Percentiles rank a stretch among this genome's conserved stretches.
phyloP scores from a whole-genome alignment of 768 basidiomycete genomes.

The Rickenella mellea region DNA sequence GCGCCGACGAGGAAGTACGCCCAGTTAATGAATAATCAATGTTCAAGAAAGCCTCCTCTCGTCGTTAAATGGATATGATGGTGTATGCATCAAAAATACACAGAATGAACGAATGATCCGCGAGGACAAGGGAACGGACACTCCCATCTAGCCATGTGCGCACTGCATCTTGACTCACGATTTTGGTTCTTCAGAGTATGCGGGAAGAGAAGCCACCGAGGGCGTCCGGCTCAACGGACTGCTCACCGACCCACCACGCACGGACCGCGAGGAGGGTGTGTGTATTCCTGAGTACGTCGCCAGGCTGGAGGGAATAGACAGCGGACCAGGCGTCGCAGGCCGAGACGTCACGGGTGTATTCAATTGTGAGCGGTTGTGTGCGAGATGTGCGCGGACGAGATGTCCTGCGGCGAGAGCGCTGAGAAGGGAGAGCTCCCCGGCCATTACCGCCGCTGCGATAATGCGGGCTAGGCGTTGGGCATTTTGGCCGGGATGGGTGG shows the following conservation, averaged over 20 bases:
- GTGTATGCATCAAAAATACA: no score
- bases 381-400: constrained; percentile 86
- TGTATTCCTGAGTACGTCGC: constrained; percentile 15
- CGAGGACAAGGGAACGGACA: no score
- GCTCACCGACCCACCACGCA: background rate
- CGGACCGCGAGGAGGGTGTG: background rate
- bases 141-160: no score
- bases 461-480: constrained; percentile 84
- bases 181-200: no score
- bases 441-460: constrained; percentile 91
- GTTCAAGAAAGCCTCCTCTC: no score
- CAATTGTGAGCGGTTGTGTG: constrained; percentile 79
- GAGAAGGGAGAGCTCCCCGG: constrained; percentile 88
- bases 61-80: no score
- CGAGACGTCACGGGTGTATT: constrained; percentile 65
- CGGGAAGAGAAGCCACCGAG: background rate
- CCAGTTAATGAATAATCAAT: no score
- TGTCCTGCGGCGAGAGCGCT: constrained; percentile 92
- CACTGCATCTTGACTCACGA: no score
- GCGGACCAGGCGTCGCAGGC: constrained; percentile 48
- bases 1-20: no score
- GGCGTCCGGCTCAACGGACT: background rate
- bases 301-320: constrained; percentile 6
- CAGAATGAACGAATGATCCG: no score
- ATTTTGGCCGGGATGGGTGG: constrained; percentile 79